A percentile compares a stretch with the other conserved stretches of the same genome.
phyloP scores from a whole-genome alignment of 441 rosid genomes.

The Populus tomentosa region DNA sequence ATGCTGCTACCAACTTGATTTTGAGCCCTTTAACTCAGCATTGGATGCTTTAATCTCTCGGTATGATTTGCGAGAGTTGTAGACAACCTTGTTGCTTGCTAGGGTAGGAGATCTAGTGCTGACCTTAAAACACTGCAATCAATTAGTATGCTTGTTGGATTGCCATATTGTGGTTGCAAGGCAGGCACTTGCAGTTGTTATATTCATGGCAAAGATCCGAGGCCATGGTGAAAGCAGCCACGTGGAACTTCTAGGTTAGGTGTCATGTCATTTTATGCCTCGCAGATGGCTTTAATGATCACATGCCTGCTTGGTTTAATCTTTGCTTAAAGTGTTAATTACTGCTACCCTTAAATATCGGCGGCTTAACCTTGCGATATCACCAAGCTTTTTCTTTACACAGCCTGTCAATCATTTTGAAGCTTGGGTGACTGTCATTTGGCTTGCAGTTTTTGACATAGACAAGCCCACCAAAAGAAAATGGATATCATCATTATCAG shows the following conservation, averaged over 20 bases:
- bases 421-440: no score
- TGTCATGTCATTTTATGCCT: neutral
- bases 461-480: neutral
- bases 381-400: no score
- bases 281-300: neutral
- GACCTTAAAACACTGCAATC: neutral
- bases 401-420: no score
- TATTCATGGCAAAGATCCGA: no score
- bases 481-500: neutral
- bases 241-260: neutral
- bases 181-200: neutral
- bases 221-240: neutral
- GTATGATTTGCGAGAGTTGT: neutral
- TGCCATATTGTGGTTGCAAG: neutral
- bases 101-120: neutral
- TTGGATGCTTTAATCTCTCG: conserved; percentile 6
- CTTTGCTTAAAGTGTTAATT: no score
- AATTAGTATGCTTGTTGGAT: neutral
- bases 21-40: conserved; percentile 1
- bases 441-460: no score
- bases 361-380: no score
- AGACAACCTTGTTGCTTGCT: neutral
- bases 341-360: no score
- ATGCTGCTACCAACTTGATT: conserved; percentile 1
- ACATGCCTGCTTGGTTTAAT: conserved; percentile 7